Base-by-base conservation (phyloP, 2,329 filamentous ascomycete genomes). In the Paecilomyces variotii region DNA sequence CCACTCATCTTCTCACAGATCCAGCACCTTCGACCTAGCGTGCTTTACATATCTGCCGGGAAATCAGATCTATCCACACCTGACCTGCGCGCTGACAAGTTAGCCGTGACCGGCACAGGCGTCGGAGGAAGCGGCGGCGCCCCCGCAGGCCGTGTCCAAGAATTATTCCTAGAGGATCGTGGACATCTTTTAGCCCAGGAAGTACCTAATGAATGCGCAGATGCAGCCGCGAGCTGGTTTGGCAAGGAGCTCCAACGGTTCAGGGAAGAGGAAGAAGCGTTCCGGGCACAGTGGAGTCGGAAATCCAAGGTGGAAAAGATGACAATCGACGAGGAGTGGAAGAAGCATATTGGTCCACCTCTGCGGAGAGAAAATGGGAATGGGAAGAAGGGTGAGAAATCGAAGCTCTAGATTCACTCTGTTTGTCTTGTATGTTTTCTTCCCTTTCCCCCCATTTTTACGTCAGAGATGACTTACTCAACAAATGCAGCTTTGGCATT, bases 111-210 rank as follows among this genome's bases (percentile, higher is more conserved):
- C 50, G 68, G 78, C 39, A 60, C 66, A 32, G 64, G 77, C 49
- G 24, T 76, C 54, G 71, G 79, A 28, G 70, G 79, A 52, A 69
- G 74, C 64, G 75, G 75, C 25, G 74, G 73, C 84, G 90, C 19
- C 83, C 88, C 54, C n/a, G 81, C 82, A 11, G 90, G 88, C 0
- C 79, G 85, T 53, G 91, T 96, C 1, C 80, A 79, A 58, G 80
- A 86, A 63, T 81, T 89, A 4, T 78, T 84, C 14, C 74, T 94
- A 6, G 75, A 87, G 28, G 82, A 81, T 0, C 79, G 81, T 4
- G 91, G 92, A 0, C 93, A 97, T 72, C 73, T 97, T 50, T 84
- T 97, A 28, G 88, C 92, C 0, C 89, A 96, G 84, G 91, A 96
- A 73, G 82, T 83, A 45, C 88, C 89, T 0, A 76, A 67, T 1